A percentile compares a stretch with the other conserved stretches of the same genome.
phyloP scores from a whole-genome alignment of 768 basidiomycete genomes.

The Sarcodon sp. region DNA sequence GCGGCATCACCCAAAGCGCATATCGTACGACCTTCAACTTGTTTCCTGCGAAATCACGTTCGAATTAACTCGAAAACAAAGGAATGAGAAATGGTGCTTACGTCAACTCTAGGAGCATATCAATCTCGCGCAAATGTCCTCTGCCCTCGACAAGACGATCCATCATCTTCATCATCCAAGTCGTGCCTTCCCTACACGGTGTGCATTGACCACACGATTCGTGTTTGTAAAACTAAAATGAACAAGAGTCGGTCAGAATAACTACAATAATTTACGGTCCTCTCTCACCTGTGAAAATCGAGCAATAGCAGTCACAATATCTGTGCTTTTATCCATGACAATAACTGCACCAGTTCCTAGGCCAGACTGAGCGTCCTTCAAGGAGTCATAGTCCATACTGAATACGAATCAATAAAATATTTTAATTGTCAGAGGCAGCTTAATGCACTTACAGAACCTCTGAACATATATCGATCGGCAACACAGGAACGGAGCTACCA shows the following conservation, averaged over 20 bases:
- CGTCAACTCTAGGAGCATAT: conserved; percentile 96
- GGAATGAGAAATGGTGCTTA: conserved; percentile 20
- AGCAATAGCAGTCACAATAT: conserved; percentile 88
- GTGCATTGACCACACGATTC: conserved; percentile 98
- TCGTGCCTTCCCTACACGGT: conserved; percentile 89
- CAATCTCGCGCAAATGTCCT: conserved; percentile 87
- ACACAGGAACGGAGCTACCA: conserved; percentile 86
- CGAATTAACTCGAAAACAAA: not conserved
- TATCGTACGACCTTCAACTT: conserved; percentile 94
- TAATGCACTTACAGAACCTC: conserved; percentile 67
- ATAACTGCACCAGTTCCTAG: conserved; percentile 98
- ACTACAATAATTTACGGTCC: not conserved
- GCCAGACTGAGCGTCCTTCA: conserved; percentile 93
- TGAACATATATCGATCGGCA: conserved; percentile 72
- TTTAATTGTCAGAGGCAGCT: not conserved
- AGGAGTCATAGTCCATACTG: conserved; percentile 97
- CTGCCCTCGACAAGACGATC: conserved; percentile 88
- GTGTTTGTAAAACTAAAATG: conserved; percentile 86
- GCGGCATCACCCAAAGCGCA: conserved; percentile 96
- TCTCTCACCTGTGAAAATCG: conserved; percentile 66
- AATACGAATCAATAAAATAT: not conserved
- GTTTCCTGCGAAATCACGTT: conserved; percentile 46
- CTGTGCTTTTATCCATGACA: conserved; percentile 97
- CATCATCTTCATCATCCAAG: conserved; percentile 99
- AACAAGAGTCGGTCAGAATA: not conserved